A percentile compares a stretch with the other conserved stretches of the same genome.
Evolutionary conservation across 2,329 filamentous ascomycete species (phyloP).

Genomic region (Lachnellula hyalina): DNA sequence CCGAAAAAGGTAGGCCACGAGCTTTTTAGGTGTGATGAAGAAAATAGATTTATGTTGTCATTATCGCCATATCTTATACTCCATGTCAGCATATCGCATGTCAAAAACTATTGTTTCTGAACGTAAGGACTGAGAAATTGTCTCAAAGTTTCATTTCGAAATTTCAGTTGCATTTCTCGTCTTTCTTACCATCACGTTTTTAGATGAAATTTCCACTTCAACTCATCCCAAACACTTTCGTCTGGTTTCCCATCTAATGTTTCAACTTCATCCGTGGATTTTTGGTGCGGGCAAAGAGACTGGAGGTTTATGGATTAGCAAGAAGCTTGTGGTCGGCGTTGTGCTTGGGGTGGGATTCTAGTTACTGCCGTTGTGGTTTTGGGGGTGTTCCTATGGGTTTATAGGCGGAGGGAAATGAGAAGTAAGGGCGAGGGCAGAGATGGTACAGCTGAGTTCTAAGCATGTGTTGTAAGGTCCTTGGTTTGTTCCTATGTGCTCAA

Average conservation of each 20-base stretch:
- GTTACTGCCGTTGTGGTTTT: slow-evolving; percentile 2
- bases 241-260: too few relatives aligned
- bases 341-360: slow-evolving; percentile 5
- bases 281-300: background rate
- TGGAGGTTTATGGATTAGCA: background rate
- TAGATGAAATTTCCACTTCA: too few relatives aligned
- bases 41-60: background rate
- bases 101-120: background rate
- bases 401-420: slow-evolving; percentile 10
- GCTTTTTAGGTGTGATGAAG: background rate
- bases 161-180: background rate
- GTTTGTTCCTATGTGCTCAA: too few relatives aligned
- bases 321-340: slow-evolving; percentile 3
- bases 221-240: too few relatives aligned
- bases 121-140: background rate
- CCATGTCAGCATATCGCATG: background rate
- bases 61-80: background rate
- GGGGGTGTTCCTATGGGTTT: background rate
- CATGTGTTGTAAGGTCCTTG: too few relatives aligned
- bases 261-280: background rate
- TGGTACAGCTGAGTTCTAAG: too few relatives aligned
- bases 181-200: background rate
- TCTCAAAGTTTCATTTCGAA: background rate
- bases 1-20: background rate
- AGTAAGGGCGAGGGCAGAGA: background rate